A percentile compares a stretch with the other conserved stretches of the same genome.
phyloP scores from a whole-genome alignment of 768 basidiomycete species.

The Mrakia frigida region DNA sequence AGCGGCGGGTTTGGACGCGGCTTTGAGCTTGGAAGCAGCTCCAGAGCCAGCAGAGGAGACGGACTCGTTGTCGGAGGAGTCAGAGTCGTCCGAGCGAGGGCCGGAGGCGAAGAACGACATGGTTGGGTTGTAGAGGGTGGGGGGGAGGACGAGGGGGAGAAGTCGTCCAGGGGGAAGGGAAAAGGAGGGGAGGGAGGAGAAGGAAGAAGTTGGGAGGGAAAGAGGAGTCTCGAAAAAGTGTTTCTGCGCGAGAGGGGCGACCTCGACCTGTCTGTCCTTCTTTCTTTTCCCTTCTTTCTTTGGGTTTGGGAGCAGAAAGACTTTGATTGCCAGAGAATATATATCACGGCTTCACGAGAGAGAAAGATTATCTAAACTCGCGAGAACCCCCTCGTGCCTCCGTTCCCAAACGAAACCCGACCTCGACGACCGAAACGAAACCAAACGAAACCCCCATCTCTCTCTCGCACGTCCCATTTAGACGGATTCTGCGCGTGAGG shows the following conservation, averaged over 20 bases:
- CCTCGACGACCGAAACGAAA: not conserved
- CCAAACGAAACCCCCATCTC: not conserved
- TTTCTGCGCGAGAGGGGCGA: too few relatives aligned
- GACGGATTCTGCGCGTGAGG: not conserved
- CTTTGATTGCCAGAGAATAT: conserved; percentile 7
- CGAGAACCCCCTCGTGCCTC: not conserved
- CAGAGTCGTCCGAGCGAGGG: conserved; percentile 29
- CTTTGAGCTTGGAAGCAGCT: conserved; percentile 19
- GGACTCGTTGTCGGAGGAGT: conserved; percentile 28
- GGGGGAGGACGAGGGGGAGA: not conserved
- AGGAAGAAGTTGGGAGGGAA: too few relatives aligned
- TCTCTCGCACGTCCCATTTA: not conserved
- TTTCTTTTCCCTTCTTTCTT: not conserved
- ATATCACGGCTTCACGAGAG: not conserved
- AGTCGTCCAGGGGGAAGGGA: conserved; percentile 4
- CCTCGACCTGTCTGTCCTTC: not conserved
- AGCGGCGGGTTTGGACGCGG: not conserved
- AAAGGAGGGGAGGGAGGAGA: not conserved
- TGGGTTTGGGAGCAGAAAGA: too few relatives aligned
- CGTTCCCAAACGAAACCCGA: not conserved
- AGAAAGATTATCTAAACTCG: not conserved
- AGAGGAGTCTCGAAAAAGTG: too few relatives aligned
- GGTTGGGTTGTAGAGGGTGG: not conserved
- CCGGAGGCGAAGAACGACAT: conserved; percentile 33
- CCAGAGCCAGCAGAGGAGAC: conserved; percentile 22